Conservation (phyloP, 768 basidiomycete species). For the Chalciporus chontae region DNA sequence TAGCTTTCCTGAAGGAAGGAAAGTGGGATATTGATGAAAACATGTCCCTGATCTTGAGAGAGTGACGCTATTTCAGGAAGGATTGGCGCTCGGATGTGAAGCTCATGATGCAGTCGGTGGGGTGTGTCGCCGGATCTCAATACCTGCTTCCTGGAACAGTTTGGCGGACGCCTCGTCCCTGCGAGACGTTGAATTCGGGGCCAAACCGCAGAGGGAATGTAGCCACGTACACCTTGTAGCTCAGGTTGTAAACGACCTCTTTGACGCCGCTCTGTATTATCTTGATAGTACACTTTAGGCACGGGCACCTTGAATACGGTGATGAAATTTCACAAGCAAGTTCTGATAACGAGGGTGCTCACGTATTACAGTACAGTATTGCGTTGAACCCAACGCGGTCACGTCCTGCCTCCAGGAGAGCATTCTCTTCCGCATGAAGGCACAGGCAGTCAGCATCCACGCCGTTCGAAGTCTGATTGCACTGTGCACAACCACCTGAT, state of each 20-base stretch:
- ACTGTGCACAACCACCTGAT: constrained; percentile 85
- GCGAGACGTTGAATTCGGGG: constrained; percentile 1
- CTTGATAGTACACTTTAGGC: constrained; percentile 93
- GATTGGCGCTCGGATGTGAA: neutral
- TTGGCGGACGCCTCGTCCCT: constrained; percentile 81
- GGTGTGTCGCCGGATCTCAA: constrained; percentile 71
- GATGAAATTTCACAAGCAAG: neutral
- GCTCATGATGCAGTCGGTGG: constrained; percentile 34
- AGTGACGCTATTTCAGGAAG: constrained; percentile 19
- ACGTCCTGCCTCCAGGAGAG: constrained; percentile 87
- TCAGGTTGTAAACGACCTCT: constrained; percentile 90
- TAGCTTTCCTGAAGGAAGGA: constrained; percentile 49
- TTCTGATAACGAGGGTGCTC: constrained; percentile 27
- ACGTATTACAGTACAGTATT: constrained; percentile 99
- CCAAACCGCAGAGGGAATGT: neutral
- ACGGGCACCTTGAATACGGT: constrained; percentile 74
- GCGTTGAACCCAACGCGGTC: constrained; percentile 81
- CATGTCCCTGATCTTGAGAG: constrained; percentile 26
- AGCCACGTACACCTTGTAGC: constrained; percentile 84
- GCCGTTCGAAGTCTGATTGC: constrained; percentile 53
- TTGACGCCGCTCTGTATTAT: constrained; percentile 94
- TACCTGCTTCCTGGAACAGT: constrained; percentile 77
- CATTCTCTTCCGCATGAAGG: constrained; percentile 97
- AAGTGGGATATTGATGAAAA: constrained; percentile 62
- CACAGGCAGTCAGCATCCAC: constrained; percentile 81